Conservation (phyloP, 805 yeast species). For the Wickerhamomyces bisporus region DNA sequence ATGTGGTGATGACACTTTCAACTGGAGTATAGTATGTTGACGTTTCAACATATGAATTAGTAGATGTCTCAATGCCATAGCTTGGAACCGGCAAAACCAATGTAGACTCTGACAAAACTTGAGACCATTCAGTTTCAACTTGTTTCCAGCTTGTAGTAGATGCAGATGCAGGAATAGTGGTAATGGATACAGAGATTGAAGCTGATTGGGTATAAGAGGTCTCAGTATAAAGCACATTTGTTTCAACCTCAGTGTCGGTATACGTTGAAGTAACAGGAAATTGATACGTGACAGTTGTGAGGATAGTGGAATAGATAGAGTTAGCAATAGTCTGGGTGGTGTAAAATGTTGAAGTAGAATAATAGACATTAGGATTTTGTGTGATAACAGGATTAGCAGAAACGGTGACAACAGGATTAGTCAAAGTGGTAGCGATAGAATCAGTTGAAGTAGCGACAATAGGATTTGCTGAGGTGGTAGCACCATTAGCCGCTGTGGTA, state of each 20-base stretch:
- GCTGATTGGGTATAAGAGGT: slow-evolving; percentile 4
- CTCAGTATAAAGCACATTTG: slow-evolving; percentile 2
- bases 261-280: slow-evolving; percentile 4
- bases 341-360: neutral
- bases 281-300: slow-evolving; percentile 2
- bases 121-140: slow-evolving; percentile 5
- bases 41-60: slow-evolving; percentile 1
- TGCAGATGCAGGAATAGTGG: slow-evolving; percentile 9
- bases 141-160: neutral
- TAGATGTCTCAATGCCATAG: slow-evolving; percentile 3
- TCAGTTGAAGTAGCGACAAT: slow-evolving; percentile 13
- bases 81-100: slow-evolving; percentile 14
- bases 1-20: slow-evolving; percentile 4
- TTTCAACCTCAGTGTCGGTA: slow-evolving; percentile 3
- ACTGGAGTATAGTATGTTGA: slow-evolving; percentile 1
- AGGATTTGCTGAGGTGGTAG: slow-evolving; percentile 10
- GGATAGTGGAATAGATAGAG: slow-evolving; percentile 1
- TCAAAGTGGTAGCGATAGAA: slow-evolving; percentile 15
- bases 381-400: too few relatives aligned
- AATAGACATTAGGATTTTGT: too few relatives aligned
- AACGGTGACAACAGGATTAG: slow-evolving; percentile 16
- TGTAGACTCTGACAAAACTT: slow-evolving; percentile 5
- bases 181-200: slow-evolving; percentile 9
- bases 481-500: too few relatives aligned
- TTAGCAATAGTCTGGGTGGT: slow-evolving; percentile 1